Conservation (phyloP, 108 stramenopile genomes). For the Discostella pseudostelligera region DNA sequence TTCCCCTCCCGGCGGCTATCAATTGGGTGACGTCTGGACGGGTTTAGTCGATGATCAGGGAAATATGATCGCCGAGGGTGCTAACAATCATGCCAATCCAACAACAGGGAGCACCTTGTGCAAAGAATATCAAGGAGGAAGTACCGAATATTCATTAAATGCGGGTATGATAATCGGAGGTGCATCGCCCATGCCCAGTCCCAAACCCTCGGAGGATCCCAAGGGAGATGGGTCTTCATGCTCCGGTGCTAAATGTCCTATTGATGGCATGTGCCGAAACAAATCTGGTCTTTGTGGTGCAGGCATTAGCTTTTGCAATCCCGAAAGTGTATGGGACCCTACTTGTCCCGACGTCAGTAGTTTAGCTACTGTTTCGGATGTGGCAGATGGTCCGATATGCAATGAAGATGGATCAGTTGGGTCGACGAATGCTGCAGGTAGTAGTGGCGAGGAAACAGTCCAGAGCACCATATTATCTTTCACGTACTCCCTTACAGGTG, state of each 20-base stretch:
- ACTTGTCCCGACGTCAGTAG: constrained; percentile 11
- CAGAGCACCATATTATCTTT: constrained; percentile 11
- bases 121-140: constrained; percentile 19
- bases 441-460: constrained; percentile 5
- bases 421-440: not conserved
- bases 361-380: not conserved
- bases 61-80: constrained; percentile 16
- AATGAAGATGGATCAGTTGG: constrained; percentile 41
- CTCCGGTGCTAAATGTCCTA: constrained; percentile 28
- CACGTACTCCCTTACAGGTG: constrained; percentile 28
- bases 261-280: constrained; percentile 43
- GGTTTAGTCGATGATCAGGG: constrained; percentile 29
- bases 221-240: constrained; percentile 47
- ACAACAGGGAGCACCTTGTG: constrained; percentile 24
- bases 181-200: not conserved
- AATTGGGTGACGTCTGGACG: constrained; percentile 14
- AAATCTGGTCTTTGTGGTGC: constrained; percentile 41
- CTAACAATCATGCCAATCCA: constrained; percentile 36
- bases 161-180: constrained; percentile 26
- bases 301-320: constrained; percentile 45
- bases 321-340: constrained; percentile 31
- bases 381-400: constrained; percentile 23
- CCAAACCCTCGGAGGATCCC: constrained; percentile 27
- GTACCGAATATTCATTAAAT: constrained; percentile 19
- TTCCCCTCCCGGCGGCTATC: constrained; percentile 15